These are phyloP conservation scores for Fusarium sp. DNA, from an alignment of 2,329 filamentous ascomycete species.

Conservation along the genomic window DNA sequence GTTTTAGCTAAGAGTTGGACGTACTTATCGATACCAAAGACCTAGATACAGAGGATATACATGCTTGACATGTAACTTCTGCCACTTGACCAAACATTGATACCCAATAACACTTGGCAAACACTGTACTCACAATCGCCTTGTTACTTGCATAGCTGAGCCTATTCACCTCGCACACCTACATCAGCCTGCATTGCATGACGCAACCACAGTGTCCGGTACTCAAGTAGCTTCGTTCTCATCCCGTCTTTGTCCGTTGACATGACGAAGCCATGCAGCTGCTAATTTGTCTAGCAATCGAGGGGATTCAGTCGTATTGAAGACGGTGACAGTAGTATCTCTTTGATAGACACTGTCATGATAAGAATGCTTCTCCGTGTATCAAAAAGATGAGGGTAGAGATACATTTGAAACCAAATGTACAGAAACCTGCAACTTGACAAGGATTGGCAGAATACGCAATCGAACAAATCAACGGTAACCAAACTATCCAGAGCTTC, in stretches of 20 bases:
- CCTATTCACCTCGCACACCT: neutral
- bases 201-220: neutral
- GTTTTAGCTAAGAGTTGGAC: conserved; percentile 7
- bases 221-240: neutral
- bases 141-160: neutral
- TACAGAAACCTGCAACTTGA: neutral
- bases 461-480: neutral
- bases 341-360: neutral
- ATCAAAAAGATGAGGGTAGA: neutral
- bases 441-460: neutral
- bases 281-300: neutral
- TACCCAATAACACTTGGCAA: neutral
- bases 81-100: neutral
- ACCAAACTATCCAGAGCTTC: neutral
- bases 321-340: neutral
- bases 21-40: conserved; percentile 12
- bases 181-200: conserved; percentile 1
- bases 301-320: neutral
- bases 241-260: neutral
- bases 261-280: neutral
- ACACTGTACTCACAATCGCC: neutral
- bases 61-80: neutral
- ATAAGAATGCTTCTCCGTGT: neutral
- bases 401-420: neutral
- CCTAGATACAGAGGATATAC: neutral